Conservation (phyloP, 805 yeast genomes). For the Suhomyces pyralidae region DNA sequence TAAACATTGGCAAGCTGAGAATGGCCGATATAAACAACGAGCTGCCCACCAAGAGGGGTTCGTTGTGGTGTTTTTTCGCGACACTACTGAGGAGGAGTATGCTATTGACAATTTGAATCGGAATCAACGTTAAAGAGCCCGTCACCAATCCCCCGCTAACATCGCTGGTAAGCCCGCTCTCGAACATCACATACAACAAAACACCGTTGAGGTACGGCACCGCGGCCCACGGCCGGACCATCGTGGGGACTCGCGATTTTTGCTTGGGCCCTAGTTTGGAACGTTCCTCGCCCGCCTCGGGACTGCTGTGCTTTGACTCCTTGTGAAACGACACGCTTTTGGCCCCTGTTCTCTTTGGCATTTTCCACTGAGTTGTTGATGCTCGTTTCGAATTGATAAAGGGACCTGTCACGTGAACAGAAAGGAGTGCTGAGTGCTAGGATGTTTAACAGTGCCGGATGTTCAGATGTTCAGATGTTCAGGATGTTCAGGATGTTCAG, state of each 20-base stretch:
- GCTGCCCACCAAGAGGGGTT: constrained; percentile 15
- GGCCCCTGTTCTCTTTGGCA: constrained; percentile 8
- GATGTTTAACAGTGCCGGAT: too few species aligned
- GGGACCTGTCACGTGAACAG: background rate
- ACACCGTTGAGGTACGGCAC: constrained; percentile 31
- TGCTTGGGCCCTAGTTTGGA: background rate
- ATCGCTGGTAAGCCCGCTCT: constrained; percentile 26
- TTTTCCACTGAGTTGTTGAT: background rate
- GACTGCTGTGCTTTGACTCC: background rate
- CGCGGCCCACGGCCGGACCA: constrained; percentile 12
- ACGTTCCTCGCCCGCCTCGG: background rate
- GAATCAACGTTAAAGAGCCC: constrained; percentile 24
- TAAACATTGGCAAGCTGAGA: constrained; percentile 38
- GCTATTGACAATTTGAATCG: constrained; percentile 23
- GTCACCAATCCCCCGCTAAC: constrained; percentile 20
- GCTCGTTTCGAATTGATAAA: background rate
- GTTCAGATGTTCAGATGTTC: too few species aligned
- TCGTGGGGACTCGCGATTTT: constrained; percentile 10
- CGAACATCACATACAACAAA: constrained; percentile 27
- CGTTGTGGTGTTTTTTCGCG: constrained; percentile 6
- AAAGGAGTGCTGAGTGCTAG: too few species aligned
- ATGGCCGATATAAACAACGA: constrained; percentile 29
- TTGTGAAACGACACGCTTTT: constrained; percentile 21
- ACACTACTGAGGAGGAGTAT: constrained; percentile 3
- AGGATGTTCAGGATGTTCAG: too few species aligned